Base-by-base conservation (phyloP, 805 yeast genomes). In the Ogataea chonburiensis region DNA sequence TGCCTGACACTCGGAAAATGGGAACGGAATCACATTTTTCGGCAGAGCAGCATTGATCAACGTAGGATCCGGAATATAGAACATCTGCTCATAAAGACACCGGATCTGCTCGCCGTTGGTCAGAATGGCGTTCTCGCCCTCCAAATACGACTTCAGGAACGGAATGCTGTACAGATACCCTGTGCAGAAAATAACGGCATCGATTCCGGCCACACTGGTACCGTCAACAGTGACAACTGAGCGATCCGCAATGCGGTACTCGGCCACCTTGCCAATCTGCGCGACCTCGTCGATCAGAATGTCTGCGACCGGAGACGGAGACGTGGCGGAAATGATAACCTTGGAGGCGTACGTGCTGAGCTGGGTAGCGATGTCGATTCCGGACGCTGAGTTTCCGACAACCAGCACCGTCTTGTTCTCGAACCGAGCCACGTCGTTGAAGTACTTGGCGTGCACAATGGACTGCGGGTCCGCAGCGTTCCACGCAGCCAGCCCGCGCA, bases 161-260 rank as follows among this genome's bases (percentile, higher is more conserved):
- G 94, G 93, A 38, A 75, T 66, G 23, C 76, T 71, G 50, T 78
- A 78, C 29, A 76, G 63, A 56, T 83, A 86, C 1, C 95, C 95
- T 0, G 95, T 85, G 32, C 86, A 83, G 55, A 79, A 82, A 7
- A 85, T 63, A 7, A 86, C 63, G 15, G 53, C 51, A 43, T 84
- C 89, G 25, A 83, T 71, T 23, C 65, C 66, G 1, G 49, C 47
- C 3, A 79, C 40, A 8, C 49, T 55, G 3, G 57, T 46, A 2
- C 82, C 87, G 44, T 76, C 77, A 4, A 47, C 64, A 39, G 80
- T 73, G 9, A 56, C 50, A 2, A 79, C 69, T 0, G 64, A 49
- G 17, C 50, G 42, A 13, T 54, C 47, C 9, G 47, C 46, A 19
- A 46, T 49, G 25, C 58, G 55, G 31, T 53, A 59, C 24, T 47